A percentile compares a stretch with the other conserved stretches of the same genome.
Conservation (phyloP, 192 early-diverging fungal species). For the Haplosporangium gracile region DNA sequence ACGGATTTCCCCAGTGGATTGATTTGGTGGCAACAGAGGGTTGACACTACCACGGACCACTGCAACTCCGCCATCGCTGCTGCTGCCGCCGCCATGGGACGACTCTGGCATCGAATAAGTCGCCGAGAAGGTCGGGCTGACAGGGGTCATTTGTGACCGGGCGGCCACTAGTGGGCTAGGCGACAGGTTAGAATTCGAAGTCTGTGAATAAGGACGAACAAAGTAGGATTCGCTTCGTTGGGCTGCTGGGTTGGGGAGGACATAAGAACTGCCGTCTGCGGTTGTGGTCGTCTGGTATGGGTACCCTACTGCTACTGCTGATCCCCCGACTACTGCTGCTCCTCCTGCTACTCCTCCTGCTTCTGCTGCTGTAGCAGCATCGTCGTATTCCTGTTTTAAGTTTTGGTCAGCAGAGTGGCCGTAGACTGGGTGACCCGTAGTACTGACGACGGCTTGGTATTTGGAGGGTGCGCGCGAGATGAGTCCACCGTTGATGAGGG, state of each 20-base stretch:
- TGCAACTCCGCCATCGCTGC: background rate
- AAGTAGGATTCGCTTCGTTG: background rate
- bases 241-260: background rate
- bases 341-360: too few relatives aligned
- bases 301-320: too few relatives aligned
- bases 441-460: slow-evolving; percentile 26
- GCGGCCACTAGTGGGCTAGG: background rate
- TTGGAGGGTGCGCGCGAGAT: slow-evolving; percentile 8
- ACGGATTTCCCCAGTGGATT: background rate
- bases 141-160: background rate
- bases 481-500: background rate
- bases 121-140: slow-evolving; percentile 25
- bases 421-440: slow-evolving; percentile 16
- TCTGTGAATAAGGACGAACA: background rate
- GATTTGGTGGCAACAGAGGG: background rate
- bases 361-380: background rate
- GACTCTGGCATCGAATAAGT: slow-evolving; percentile 28
- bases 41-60: background rate
- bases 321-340: too few relatives aligned
- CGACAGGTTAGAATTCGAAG: background rate
- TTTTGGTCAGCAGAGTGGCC: background rate
- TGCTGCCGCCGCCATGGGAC: slow-evolving; percentile 11
- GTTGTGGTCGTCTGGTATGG: too few relatives aligned
- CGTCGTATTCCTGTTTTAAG: background rate
- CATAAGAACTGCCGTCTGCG: background rate